phyloP scores from a whole-genome alignment of 2,329 filamentous ascomycete genomes.

The Pyrenochaeta sp. region DNA sequence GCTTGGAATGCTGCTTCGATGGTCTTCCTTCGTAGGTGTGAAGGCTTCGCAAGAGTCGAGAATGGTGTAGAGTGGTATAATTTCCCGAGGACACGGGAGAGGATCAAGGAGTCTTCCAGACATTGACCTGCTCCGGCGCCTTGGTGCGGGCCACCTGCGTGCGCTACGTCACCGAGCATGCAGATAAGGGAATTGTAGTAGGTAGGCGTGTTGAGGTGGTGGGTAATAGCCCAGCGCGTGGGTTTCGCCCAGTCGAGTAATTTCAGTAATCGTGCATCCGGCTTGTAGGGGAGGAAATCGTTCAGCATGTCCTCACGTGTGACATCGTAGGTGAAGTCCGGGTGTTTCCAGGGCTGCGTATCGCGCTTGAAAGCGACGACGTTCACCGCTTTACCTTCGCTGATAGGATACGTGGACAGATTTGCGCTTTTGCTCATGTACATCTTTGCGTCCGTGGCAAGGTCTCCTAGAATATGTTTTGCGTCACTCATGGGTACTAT shows the following conservation, averaged over 20 bases:
- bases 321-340: constrained; percentile 22
- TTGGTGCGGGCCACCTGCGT: constrained; percentile 37
- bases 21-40: constrained; percentile 7
- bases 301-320: constrained; percentile 31
- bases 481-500: constrained; percentile 49
- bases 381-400: constrained; percentile 27
- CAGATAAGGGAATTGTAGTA: constrained; percentile 32
- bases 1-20: constrained; percentile 30
- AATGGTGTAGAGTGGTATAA: constrained; percentile 6
- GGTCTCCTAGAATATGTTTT: constrained; percentile 46
- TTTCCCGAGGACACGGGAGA: constrained; percentile 29
- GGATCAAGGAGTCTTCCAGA: constrained; percentile 40
- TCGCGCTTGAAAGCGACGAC: constrained; percentile 33
- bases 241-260: constrained; percentile 28
- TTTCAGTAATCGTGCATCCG: constrained; percentile 23
- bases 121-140: constrained; percentile 40
- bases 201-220: constrained; percentile 32
- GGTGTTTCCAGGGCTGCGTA: constrained; percentile 17
- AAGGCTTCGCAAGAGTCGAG: constrained; percentile 8
- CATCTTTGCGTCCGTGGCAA: constrained; percentile 41
- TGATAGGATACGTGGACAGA: constrained; percentile 36
- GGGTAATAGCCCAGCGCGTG: constrained; percentile 34
- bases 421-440: constrained; percentile 32
- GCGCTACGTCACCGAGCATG: constrained; percentile 40
- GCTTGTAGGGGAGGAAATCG: constrained; percentile 23